Conservation (phyloP, 352 stramenopile genomes). For the Phytophthora hibernalis region DNA sequence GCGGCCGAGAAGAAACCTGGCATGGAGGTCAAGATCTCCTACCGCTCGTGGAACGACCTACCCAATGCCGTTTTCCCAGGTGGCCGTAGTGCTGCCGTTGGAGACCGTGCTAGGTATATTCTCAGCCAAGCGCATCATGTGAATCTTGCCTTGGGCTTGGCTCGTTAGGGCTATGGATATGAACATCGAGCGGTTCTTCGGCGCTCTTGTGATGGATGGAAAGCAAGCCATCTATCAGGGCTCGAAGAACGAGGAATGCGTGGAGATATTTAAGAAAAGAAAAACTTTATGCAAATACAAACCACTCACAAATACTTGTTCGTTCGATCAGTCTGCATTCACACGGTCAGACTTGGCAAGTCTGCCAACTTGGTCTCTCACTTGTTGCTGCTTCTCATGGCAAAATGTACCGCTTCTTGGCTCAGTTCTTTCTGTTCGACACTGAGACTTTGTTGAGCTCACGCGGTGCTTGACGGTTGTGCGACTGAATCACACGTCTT, state of each 20-base stretch:
- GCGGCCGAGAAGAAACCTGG: slow-evolving; percentile 60
- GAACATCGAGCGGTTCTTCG: slow-evolving; percentile 17
- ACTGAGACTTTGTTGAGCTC: slow-evolving; percentile 1
- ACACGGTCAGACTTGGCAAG: slow-evolving; percentile 6
- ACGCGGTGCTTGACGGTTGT: slow-evolving; percentile 14
- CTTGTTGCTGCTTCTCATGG: slow-evolving; percentile 9
- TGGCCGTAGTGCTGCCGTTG: slow-evolving; percentile 62
- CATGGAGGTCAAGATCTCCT: slow-evolving; percentile 71
- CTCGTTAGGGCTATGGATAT: slow-evolving; percentile 45
- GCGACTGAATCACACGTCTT: slow-evolving; percentile 56
- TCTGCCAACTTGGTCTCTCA: slow-evolving; percentile 4
- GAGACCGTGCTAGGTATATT: slow-evolving; percentile 83
- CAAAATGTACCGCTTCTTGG: slow-evolving; percentile 29
- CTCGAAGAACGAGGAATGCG: slow-evolving; percentile 16
- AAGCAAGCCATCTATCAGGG: not conserved
- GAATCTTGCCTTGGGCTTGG: slow-evolving; percentile 61
- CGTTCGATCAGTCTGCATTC: slow-evolving; percentile 15
- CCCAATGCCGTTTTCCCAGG: slow-evolving; percentile 68
- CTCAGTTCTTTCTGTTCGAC: slow-evolving; percentile 6
- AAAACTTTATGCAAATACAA: slow-evolving; percentile 40
- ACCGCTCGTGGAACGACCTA: slow-evolving; percentile 75
- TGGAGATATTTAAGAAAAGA: slow-evolving; percentile 47
- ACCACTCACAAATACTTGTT: slow-evolving; percentile 18
- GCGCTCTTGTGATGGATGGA: not conserved
- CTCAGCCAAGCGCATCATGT: slow-evolving; percentile 74